Percentiles rank a stretch among this genome's conserved stretches.
Conservation (phyloP, 495 filamentous ascomycete genomes). For the Aspergillus mulundensis region DNA sequence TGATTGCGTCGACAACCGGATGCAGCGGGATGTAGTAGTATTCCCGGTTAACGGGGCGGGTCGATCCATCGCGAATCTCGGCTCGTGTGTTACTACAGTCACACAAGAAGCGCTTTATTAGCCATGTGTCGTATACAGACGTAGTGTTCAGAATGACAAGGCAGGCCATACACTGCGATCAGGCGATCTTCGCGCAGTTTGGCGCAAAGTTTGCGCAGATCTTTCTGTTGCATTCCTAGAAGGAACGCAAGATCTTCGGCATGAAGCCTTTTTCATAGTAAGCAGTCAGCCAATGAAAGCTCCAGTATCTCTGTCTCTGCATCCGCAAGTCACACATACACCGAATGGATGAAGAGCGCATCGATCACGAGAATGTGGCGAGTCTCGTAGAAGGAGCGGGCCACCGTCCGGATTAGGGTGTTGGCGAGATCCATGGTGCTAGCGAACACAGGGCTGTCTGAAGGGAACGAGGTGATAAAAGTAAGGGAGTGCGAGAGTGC, state of each 20-base stretch:
- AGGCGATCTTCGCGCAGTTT: slow-evolving; percentile 80
- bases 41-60: slow-evolving; percentile 75
- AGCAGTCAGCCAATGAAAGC: slow-evolving; percentile 1
- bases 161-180: slow-evolving; percentile 61
- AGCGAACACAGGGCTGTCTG: not conserved
- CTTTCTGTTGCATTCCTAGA: slow-evolving; percentile 82
- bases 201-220: slow-evolving; percentile 81
- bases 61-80: slow-evolving; percentile 74
- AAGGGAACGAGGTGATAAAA: not conserved
- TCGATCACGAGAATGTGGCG: slow-evolving; percentile 87
- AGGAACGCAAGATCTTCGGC: slow-evolving; percentile 84
- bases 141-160: not conserved
- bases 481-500: not conserved
- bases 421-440: slow-evolving; percentile 75
- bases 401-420: slow-evolving; percentile 80
- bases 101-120: not conserved
- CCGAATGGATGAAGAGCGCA: slow-evolving; percentile 86
- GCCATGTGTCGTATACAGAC: not conserved
- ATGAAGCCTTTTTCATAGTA: slow-evolving; percentile 53
- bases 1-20: slow-evolving; percentile 91
- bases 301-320: not conserved
- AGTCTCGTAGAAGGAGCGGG: slow-evolving; percentile 88
- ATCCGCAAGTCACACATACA: slow-evolving; percentile 45
- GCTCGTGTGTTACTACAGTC: slow-evolving; percentile 63
- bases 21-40: slow-evolving; percentile 98